phyloP scores from a whole-genome alignment of 306 rosid species.

The Cucurbita maxima region DNA sequence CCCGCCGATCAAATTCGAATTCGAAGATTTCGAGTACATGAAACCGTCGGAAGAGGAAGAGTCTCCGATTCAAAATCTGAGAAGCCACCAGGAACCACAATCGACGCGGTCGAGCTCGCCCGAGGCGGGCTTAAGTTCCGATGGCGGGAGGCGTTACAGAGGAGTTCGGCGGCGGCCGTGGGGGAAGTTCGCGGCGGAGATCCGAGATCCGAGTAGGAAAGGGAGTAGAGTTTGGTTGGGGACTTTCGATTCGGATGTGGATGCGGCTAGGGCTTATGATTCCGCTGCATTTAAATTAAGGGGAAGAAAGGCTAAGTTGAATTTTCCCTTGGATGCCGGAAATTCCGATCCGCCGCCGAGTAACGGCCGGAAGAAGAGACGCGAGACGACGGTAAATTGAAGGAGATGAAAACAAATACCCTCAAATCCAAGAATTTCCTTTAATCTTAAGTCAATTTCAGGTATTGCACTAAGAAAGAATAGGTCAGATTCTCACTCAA shows the following conservation, averaged over 20 bases:
- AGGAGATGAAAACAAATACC: not conserved
- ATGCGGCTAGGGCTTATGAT: conserved; percentile 75
- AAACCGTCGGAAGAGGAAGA: not conserved
- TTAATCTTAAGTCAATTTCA: too few species aligned
- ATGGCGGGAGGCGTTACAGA: conserved; percentile 29
- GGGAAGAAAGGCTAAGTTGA: conserved; percentile 57
- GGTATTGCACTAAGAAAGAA: too few species aligned
- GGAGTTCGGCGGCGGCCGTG: conserved; percentile 75
- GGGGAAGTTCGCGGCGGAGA: conserved; percentile 85
- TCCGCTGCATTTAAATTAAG: conserved; percentile 69
- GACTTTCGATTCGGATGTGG: conserved; percentile 50
- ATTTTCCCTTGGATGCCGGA: conserved; percentile 68
- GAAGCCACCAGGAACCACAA: not conserved
- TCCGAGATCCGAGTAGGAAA: conserved; percentile 51
- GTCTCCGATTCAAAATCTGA: not conserved
- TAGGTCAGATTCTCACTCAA: too few species aligned
- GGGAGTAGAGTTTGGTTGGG: conserved; percentile 79
- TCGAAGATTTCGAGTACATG: not conserved
- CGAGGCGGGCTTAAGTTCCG: not conserved
- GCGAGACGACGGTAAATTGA: not conserved
- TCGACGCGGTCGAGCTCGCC: not conserved
- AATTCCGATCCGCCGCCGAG: conserved; percentile 19
- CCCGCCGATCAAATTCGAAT: not conserved
- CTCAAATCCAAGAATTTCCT: too few species aligned
- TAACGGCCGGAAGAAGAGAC: conserved; percentile 32